A percentile compares a stretch with the other conserved stretches of the same genome.
phyloP scores from a whole-genome alignment of 768 basidiomycete species.

The Botryobasidium botryosum region DNA sequence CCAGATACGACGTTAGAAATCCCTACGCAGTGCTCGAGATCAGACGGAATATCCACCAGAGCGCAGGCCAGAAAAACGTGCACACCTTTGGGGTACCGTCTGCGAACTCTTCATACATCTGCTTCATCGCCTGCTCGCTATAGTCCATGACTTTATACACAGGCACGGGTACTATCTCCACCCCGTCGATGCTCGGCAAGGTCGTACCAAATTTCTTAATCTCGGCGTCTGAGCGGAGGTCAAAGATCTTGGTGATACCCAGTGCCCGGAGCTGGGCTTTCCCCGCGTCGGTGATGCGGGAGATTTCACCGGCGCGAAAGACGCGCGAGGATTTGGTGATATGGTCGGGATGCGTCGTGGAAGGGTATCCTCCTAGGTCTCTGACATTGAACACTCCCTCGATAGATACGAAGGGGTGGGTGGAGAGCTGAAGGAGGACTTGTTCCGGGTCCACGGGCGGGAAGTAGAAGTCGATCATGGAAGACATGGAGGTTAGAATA shows the following conservation, averaged over 20 bases:
- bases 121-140: not conserved
- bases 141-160: slow-evolving; percentile 2
- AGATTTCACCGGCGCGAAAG: slow-evolving; percentile 58
- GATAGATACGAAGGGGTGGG: slow-evolving; percentile 49
- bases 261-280: slow-evolving; percentile 38
- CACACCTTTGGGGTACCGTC: not conserved
- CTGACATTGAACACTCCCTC: slow-evolving; percentile 63
- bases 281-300: slow-evolving; percentile 43
- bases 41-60: not conserved
- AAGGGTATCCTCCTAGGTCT: slow-evolving; percentile 49
- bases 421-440: slow-evolving; percentile 3
- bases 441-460: no score
- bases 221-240: slow-evolving; percentile 66
- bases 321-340: no score
- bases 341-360: slow-evolving; percentile 28
- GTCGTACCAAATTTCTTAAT: slow-evolving; percentile 56
- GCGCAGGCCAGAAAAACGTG: not conserved
- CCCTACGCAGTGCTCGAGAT: not conserved
- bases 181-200: slow-evolving; percentile 43
- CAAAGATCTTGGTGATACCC: slow-evolving; percentile 52
- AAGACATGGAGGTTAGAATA: no score
- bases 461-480: no score
- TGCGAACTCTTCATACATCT: not conserved
- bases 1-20: slow-evolving; percentile 65
- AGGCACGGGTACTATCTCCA: slow-evolving; percentile 21